phyloP scores from a whole-genome alignment of 371 early-diverging fungal genomes.

The Syncephalastrum monosporum region DNA sequence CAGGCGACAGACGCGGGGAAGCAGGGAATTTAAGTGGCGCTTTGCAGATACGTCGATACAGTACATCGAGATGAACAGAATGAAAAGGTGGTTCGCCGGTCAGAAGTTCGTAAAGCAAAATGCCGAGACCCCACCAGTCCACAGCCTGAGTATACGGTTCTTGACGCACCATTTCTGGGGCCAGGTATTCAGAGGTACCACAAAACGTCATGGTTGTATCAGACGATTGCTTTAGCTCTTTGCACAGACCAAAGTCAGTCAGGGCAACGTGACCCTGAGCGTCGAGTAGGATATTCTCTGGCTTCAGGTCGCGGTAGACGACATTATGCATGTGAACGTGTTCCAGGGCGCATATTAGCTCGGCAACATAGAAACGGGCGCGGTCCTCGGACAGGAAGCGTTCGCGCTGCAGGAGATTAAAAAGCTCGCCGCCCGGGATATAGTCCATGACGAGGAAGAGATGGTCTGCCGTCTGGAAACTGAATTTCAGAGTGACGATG shows the following conservation, averaged over 20 bases:
- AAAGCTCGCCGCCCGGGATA: conserved; percentile 80
- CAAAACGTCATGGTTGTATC: conserved; percentile 69
- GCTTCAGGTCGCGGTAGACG: conserved; percentile 70
- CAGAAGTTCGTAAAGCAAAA: conserved; percentile 92
- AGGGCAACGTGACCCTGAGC: conserved; percentile 75
- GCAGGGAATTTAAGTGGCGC: conserved; percentile 21
- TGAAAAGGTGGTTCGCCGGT: conserved; percentile 87
- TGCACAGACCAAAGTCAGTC: conserved; percentile 81
- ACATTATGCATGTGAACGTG: conserved; percentile 68
- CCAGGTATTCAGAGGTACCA: conserved; percentile 97
- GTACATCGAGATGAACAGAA: conserved; percentile 76
- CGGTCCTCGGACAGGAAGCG: conserved; percentile 61
- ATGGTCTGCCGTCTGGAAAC: conserved; percentile 69
- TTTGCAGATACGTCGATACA: conserved; percentile 83
- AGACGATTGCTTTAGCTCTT: conserved; percentile 53
- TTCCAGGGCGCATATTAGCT: conserved; percentile 71
- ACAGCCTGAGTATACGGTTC: conserved; percentile 76
- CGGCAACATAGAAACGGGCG: conserved; percentile 72
- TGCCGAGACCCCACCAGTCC: conserved; percentile 99
- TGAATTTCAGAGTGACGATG: conserved; percentile 70
- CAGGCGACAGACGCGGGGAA: conserved; percentile 40
- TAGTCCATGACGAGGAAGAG: conserved; percentile 80
- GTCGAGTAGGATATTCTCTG: conserved; percentile 67
- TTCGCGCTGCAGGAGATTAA: conserved; percentile 62
- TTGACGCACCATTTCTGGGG: conserved; percentile 88